phyloP scores from a whole-genome alignment of 257 asterid genomes.

The Nicotiana paniculata region DNA sequence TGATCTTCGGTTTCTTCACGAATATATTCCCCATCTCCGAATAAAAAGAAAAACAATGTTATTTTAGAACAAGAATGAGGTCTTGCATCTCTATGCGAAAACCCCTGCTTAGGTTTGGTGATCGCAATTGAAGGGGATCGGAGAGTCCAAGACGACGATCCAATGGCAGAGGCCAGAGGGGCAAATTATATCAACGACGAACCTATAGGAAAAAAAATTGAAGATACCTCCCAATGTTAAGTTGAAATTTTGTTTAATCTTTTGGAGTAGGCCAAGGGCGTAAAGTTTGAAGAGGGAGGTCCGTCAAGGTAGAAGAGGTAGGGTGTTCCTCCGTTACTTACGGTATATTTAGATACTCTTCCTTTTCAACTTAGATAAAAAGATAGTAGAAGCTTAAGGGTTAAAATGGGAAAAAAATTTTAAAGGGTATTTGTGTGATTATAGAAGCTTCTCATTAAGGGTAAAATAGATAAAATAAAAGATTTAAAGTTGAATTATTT shows the following conservation, averaged over 20 bases:
- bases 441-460: no score
- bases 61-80: background rate
- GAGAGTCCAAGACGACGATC: background rate
- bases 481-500: no score
- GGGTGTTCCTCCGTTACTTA: no score
- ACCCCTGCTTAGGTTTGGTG: background rate
- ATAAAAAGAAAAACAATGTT: background rate
- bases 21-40: constrained; percentile 72
- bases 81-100: background rate
- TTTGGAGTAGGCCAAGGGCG: background rate
- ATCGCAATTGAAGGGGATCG: background rate
- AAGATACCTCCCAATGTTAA: background rate
- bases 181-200: background rate
- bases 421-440: no score
- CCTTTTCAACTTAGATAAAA: no score
- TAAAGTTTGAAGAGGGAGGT: background rate
- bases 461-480: no score
- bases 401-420: no score
- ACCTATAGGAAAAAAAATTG: no score
- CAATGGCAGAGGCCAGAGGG: background rate
- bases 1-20: constrained; percentile 90
- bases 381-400: no score
- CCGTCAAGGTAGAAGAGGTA: no score
- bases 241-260: background rate
- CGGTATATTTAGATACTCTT: no score